A percentile compares a stretch with the other conserved stretches of the same genome.
Evolutionary conservation across 2,329 filamentous ascomycete species (phyloP).

Genomic region (Leptodontidium sp.): DNA sequence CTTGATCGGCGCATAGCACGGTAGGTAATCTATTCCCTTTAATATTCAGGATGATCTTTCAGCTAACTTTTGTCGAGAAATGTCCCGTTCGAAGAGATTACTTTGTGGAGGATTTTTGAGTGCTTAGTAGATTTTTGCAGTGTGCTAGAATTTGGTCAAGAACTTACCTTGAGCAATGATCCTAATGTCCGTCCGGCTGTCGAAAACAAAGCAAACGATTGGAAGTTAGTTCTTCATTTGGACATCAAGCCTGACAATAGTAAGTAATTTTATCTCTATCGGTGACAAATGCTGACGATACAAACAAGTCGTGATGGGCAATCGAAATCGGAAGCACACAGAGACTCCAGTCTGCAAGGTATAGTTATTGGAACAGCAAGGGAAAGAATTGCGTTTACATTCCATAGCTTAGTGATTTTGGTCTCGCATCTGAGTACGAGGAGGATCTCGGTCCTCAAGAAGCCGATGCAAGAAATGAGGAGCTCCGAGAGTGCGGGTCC

Average conservation of each 20-base stretch:
- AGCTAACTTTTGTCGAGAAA: background rate
- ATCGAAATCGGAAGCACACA: background rate
- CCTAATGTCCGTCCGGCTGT: background rate
- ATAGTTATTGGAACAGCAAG: background rate
- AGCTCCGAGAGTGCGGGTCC: background rate
- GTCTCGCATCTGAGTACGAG: background rate
- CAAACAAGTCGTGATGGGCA: background rate
- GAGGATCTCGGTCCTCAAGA: background rate
- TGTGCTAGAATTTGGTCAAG: background rate
- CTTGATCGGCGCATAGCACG: background rate
- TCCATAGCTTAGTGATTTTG: background rate
- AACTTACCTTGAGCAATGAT: background rate
- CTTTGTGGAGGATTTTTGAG: slow-evolving; percentile 19
- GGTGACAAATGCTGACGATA: too few species aligned
- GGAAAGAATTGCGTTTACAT: background rate
- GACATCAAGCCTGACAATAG: slow-evolving; percentile 17
- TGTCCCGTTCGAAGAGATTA: slow-evolving; percentile 11
- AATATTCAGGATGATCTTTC: background rate
- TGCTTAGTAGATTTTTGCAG: slow-evolving; percentile 15
- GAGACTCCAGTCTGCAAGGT: slow-evolving; percentile 6
- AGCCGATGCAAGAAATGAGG: background rate
- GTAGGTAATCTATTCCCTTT: background rate
- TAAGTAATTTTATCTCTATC: background rate
- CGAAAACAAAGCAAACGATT: background rate
- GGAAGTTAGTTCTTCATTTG: background rate